phyloP scores from a whole-genome alignment of 345 rosid species.

The Camelina sativa region DNA sequence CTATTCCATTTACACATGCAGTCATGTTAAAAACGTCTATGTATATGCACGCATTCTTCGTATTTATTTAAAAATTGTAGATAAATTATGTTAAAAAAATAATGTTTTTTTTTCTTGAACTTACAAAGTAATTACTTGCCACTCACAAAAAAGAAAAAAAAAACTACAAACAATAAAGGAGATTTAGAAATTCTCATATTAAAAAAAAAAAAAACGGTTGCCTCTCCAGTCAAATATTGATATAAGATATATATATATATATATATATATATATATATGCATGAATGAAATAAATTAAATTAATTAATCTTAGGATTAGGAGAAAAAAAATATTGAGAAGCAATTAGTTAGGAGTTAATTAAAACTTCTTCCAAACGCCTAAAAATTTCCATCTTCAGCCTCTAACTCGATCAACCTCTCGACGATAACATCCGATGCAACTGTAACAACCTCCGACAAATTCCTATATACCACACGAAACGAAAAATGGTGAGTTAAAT shows the following conservation, averaged over 20 bases:
- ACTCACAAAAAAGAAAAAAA: not conserved
- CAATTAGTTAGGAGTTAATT: constrained; percentile 4
- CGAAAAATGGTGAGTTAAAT: not conserved
- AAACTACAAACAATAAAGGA: constrained; percentile 16
- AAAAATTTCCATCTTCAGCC: constrained; percentile 34
- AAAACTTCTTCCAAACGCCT: constrained; percentile 15
- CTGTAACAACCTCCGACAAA: constrained; percentile 64
- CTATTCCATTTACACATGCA: not conserved
- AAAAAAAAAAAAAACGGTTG: not conserved
- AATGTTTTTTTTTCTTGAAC: constrained; percentile 3
- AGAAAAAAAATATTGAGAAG: constrained; percentile 2
- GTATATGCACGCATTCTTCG: not conserved
- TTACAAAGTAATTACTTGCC: constrained; percentile 19
- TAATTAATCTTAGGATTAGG: not conserved
- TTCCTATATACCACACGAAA: constrained; percentile 46
- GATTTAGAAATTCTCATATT: constrained; percentile 6
- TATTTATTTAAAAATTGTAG: not conserved
- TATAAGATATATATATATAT: too few species aligned
- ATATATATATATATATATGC: too few species aligned
- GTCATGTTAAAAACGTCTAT: not conserved
- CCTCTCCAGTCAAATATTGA: constrained; percentile 29
- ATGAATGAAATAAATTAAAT: constrained; percentile 37
- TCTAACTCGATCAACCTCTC: constrained; percentile 61
- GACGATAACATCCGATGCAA: constrained; percentile 63
- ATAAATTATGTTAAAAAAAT: too few species aligned